Evolutionary conservation across 805 yeast genomes (phyloP), one percentile per base, ranked within the genome.

Genomic region (Wickerhamiella domercqiae): DNA sequence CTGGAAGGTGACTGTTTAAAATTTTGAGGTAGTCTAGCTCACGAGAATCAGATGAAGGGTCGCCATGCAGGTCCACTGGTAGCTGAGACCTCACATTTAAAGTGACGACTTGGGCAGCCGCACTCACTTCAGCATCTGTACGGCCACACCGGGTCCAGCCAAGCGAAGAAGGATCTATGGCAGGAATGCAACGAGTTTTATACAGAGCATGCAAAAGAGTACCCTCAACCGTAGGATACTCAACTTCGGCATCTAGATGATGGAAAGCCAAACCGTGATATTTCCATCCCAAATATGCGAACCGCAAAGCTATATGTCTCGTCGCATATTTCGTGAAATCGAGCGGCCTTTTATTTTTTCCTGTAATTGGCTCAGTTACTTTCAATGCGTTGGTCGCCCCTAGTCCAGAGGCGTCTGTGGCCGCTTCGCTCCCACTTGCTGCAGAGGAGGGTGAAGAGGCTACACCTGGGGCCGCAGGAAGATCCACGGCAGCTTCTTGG

Each of bases 61-160:
- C 66, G 7, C 34, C 15, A 44, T 83, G 84, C 36, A 82, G 80
- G 32, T 77, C 86, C 1, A 50, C 47, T 0, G 71, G 52, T 29
- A 90, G 57, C 17, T 64, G 62, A 0, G 95, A 82, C 46, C 98
- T 66, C 20, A 87, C 75, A 13, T 64, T 59, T 28, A 90, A 59
- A 1, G 94, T 76, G 4, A 90, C 77, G 2, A 90, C 97, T 57
- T 90, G 98, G 46, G 82, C 80, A 77, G 90, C 71, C 0, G 98
- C 98, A 61, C 94, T 81, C 11, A 87, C 97, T n/a, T 96, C 97
- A 47, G 72, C 73, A 51, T 87, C 97, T 0, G 97, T 87, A 50
- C 97, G 66, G 0, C 97, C 97, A 60, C 97, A 90, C 44, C 96
- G 63, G 47, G 93, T 78, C 55, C 86, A 84, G 11, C 70, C 66